Evolutionary conservation across 1,284 basidiomycete species (phyloP).

Genomic region (Amylostereum areolatum): DNA sequence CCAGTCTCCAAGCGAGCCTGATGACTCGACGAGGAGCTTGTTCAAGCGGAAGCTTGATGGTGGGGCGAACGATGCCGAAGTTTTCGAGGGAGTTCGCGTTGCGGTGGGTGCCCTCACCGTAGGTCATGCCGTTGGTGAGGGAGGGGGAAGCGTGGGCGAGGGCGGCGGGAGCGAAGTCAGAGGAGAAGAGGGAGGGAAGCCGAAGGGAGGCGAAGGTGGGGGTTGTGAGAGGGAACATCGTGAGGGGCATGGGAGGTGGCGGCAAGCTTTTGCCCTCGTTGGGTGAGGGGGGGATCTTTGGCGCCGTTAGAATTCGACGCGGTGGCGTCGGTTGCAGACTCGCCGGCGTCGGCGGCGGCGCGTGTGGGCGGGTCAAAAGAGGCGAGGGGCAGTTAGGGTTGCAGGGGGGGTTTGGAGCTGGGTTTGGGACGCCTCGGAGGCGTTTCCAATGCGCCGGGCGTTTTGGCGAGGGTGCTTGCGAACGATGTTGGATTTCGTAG

Average conservation of each 20-base stretch:
- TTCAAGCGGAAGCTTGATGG: slow-evolving; percentile 76
- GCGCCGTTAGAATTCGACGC: too few relatives aligned
- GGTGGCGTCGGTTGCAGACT: slow-evolving; percentile 11
- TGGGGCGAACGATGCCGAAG: slow-evolving; percentile 66
- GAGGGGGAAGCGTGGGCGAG: slow-evolving; percentile 63
- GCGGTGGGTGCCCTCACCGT: slow-evolving; percentile 61
- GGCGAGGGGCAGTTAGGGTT: slow-evolving; percentile 34
- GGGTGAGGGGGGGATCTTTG: slow-evolving; percentile 34
- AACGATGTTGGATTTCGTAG: slow-evolving; percentile 86
- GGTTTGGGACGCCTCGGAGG: slow-evolving; percentile 59
- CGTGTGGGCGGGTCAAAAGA: slow-evolving; percentile 29
- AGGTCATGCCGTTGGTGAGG: slow-evolving; percentile 59
- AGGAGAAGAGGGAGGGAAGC: slow-evolving; percentile 67
- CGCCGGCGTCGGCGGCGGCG: slow-evolving; percentile 25
- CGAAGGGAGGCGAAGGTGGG: slow-evolving; percentile 31
- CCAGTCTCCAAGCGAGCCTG: too few relatives aligned
- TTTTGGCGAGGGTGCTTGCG: slow-evolving; percentile 76
- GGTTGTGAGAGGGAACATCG: slow-evolving; percentile 13
- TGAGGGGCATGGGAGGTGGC: too few relatives aligned
- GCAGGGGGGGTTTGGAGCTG: too few relatives aligned
- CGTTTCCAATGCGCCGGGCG: slow-evolving; percentile 46
- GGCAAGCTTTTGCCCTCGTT: slow-evolving; percentile 35
- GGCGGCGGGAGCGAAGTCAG: slow-evolving; percentile 70
- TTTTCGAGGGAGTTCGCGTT: slow-evolving; percentile 35
- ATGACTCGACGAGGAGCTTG: slow-evolving; percentile 61